A percentile compares a stretch with the other conserved stretches of the same genome.
phyloP scores from a whole-genome alignment of 2,329 filamentous ascomycete genomes.

The Colletotrichum truncatum region DNA sequence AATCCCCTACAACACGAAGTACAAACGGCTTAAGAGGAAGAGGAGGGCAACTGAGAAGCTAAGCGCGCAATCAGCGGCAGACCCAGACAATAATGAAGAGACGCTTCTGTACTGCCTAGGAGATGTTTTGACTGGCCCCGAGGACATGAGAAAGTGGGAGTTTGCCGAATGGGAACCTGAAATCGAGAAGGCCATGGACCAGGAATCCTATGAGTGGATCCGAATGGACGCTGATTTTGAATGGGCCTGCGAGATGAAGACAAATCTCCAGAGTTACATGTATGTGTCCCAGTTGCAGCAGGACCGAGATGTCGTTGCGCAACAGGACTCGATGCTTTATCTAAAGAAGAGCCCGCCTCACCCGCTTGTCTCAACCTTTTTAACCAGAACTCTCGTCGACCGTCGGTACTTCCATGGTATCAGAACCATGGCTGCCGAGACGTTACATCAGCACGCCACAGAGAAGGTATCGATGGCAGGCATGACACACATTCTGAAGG shows the following conservation, averaged over 20 bases:
- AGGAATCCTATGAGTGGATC: constrained; percentile 98
- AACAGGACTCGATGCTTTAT: constrained; percentile 79
- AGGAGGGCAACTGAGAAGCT: constrained; percentile 55
- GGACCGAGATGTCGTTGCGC: constrained; percentile 95
- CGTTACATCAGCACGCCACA: constrained; percentile 79
- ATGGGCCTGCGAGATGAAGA: constrained; percentile 89
- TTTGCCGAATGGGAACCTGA: constrained; percentile 90
- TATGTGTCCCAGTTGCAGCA: constrained; percentile 97
- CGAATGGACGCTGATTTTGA: constrained; percentile 98
- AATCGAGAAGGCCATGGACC: constrained; percentile 90
- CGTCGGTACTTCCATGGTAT: constrained; percentile 94
- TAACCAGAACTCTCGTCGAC: constrained; percentile 91
- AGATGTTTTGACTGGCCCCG: constrained; percentile 84
- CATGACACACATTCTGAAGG: constrained; percentile 82
- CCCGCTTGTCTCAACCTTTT: constrained; percentile 86
- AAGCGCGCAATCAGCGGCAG: constrained; percentile 66
- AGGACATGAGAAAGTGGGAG: constrained; percentile 85
- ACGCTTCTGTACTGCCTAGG: constrained; percentile 90
- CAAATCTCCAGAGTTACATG: constrained; percentile 93
- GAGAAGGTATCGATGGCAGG: constrained; percentile 79
- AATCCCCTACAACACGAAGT: constrained; percentile 99
- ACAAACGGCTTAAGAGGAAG: constrained; percentile 91
- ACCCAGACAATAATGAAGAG: constrained; percentile 74
- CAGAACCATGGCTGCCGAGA: constrained; percentile 82
- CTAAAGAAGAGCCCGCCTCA: constrained; percentile 74